phyloP scores from a whole-genome alignment of 768 basidiomycete genomes.

The Mycena alexandri region DNA sequence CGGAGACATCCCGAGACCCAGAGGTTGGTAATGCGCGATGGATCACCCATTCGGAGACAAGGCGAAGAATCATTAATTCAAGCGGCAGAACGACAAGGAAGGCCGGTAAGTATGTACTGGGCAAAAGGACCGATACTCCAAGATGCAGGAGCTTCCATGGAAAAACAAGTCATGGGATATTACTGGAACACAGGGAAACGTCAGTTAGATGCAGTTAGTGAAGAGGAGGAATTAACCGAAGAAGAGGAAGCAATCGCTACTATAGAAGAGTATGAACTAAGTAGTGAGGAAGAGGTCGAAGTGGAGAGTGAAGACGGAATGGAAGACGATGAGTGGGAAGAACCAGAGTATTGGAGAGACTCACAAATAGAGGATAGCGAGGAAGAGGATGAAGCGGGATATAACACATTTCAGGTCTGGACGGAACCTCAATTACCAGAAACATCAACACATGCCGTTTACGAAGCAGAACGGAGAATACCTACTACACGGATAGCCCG shows the following conservation, averaged over 20 bases:
- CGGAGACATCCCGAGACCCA: not conserved
- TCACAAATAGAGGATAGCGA: not conserved
- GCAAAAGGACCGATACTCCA: too few relatives aligned
- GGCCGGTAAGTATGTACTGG: conserved; percentile 6
- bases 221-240: too few relatives aligned
- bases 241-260: too few relatives aligned
- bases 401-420: conserved; percentile 4
- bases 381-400: conserved; percentile 6
- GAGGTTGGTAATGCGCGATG: not conserved
- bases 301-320: too few relatives aligned
- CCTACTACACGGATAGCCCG: not conserved
- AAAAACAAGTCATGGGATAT: conserved; percentile 20
- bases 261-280: not conserved
- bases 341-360: not conserved
- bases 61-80: not conserved
- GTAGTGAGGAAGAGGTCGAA: not conserved
- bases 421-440: not conserved
- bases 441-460: not conserved
- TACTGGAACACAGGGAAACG: not conserved
- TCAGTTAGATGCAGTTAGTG: not conserved
- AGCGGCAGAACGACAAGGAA: not conserved
- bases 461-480: not conserved
- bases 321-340: too few relatives aligned
- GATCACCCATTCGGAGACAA: not conserved
- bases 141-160: not conserved